phyloP scores from a whole-genome alignment of 495 filamentous ascomycete genomes.

The Penicillium bovifimosum region DNA sequence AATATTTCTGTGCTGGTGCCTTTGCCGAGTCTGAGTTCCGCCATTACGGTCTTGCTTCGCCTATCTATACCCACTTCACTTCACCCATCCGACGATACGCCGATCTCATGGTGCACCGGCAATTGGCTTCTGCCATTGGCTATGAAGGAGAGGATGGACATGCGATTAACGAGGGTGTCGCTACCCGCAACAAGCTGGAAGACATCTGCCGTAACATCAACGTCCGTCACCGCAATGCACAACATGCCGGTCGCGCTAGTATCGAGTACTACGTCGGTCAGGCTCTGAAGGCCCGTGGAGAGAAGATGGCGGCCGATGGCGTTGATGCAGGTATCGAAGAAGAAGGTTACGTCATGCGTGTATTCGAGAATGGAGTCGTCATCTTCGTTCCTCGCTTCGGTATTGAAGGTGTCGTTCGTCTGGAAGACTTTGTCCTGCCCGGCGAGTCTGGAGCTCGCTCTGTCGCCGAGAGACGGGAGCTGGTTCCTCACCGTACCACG shows the following conservation, averaged over 20 bases:
- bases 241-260: slow-evolving; percentile 85
- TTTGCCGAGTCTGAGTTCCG: slow-evolving; percentile 90
- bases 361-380: slow-evolving; percentile 94
- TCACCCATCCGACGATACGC: slow-evolving; percentile 95
- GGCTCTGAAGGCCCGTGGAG: slow-evolving; percentile 77
- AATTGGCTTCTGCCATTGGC: slow-evolving; percentile 89
- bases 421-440: slow-evolving; percentile 72
- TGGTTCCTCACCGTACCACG: slow-evolving; percentile 50
- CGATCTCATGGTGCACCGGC: slow-evolving; percentile 86
- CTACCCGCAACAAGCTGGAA: slow-evolving; percentile 71
- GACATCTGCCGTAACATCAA: slow-evolving; percentile 98
- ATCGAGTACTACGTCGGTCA: slow-evolving; percentile 98
- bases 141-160: slow-evolving; percentile 62
- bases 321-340: slow-evolving; percentile 55
- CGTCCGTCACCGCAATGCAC: slow-evolving; percentile 90
- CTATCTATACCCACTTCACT: slow-evolving; percentile 99
- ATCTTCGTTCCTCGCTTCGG: slow-evolving; percentile 94
- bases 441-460: slow-evolving; percentile 48
- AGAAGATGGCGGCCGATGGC: slow-evolving; percentile 37
- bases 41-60: slow-evolving; percentile 90
- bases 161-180: slow-evolving; percentile 66
- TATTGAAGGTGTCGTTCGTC: slow-evolving; percentile 82
- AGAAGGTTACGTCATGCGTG: slow-evolving; percentile 92
- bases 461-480: slow-evolving; percentile 34
- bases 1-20: slow-evolving; percentile 93